Evolutionary conservation across 352 stramenopile species (phyloP), one percentile per base, ranked within the genome.

Genomic region (Phytophthora hybrid): DNA sequence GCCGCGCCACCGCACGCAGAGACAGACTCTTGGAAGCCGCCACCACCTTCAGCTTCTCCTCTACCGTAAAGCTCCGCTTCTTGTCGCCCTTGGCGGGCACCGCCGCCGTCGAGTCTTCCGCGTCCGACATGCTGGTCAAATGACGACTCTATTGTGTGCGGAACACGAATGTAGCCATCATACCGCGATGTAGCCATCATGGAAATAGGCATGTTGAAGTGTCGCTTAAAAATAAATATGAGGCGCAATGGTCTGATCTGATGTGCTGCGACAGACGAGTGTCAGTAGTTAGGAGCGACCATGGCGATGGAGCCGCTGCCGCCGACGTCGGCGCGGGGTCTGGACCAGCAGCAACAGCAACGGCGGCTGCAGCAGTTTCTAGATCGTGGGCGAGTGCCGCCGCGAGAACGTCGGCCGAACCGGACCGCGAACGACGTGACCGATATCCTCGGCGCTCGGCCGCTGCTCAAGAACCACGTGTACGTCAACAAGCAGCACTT

Each of bases 41-140:
- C 47, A 93, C 84, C 59, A 90, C 87, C 59, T 75, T 76, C 46
- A 92, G 80, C 71, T 92, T 92, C 74, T 93, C 83, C 55, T 90
- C 79, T 23, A 91, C 86, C 3, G 86, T 92, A 66, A 90, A 93
- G 81, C 86, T 92, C 64, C 86, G 86, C 73, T 93, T 93, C 81
- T 90, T 91, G 56, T 85, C 78, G 66, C 63, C 53, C 60, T 78
- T 80, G 34, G 34, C 34, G 34, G 34, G 10, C 34, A 9, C 9
- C 34, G 34, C 14, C 34, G 34, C 9, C 34, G 34, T 41, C 34
- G 34, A 41, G 34, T 16, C 34, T 13, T 41, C 34, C 23, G 62
- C n/a, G 59, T 74, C 47, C 10, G 59, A 37, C 71, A 78, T 78
- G 16, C 41, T 8, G 7, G 41, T 19, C 14, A 49, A 49, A 49